These are phyloP conservation scores for Colletotrichum eleusines DNA, from an alignment of 2,329 filamentous ascomycete species.

Conservation along the genomic window DNA sequence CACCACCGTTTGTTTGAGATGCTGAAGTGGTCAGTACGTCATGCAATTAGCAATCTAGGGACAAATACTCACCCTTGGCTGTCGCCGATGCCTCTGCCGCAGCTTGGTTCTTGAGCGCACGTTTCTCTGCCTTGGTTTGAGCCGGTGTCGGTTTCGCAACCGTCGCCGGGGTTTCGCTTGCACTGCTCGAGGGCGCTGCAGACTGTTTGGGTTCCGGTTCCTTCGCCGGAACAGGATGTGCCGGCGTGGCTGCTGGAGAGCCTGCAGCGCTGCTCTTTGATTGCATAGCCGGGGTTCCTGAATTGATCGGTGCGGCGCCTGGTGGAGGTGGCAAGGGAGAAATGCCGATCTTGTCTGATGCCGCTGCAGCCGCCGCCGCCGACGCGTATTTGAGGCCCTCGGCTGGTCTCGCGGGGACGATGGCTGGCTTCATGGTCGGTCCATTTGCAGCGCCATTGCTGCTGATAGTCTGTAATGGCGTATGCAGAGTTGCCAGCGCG, in stretches of 20 bases:
- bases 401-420: conserved; percentile 83
- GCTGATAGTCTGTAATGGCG: conserved; percentile 71
- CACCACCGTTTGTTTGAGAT: conserved; percentile 62
- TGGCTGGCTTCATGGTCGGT: conserved; percentile 90
- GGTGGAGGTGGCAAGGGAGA: conserved; percentile 93
- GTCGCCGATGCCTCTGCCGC: conserved; percentile 57
- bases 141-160: conserved; percentile 47
- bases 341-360: conserved; percentile 90
- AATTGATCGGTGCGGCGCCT: conserved; percentile 60
- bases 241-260: conserved; percentile 63
- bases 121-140: conserved; percentile 52
- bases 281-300: conserved; percentile 60
- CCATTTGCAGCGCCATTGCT: conserved; percentile 68
- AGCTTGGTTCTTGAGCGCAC: conserved; percentile 59
- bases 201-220: conserved; percentile 52
- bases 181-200: conserved; percentile 47
- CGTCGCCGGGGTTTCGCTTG: conserved; percentile 45
- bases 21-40: conserved; percentile 44
- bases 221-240: conserved; percentile 59
- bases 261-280: conserved; percentile 68
- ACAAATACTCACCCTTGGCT: conserved; percentile 57
- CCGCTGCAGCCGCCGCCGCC: conserved; percentile 91
- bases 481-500: conserved; percentile 90
- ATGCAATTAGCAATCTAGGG: not conserved
- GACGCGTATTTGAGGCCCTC: conserved; percentile 97